Percentiles rank a stretch among this genome's conserved stretches.
These are phyloP conservation scores for Fusarium virguliforme DNA, from an alignment of 2,329 filamentous ascomycete genomes.

Conservation along the genomic window DNA sequence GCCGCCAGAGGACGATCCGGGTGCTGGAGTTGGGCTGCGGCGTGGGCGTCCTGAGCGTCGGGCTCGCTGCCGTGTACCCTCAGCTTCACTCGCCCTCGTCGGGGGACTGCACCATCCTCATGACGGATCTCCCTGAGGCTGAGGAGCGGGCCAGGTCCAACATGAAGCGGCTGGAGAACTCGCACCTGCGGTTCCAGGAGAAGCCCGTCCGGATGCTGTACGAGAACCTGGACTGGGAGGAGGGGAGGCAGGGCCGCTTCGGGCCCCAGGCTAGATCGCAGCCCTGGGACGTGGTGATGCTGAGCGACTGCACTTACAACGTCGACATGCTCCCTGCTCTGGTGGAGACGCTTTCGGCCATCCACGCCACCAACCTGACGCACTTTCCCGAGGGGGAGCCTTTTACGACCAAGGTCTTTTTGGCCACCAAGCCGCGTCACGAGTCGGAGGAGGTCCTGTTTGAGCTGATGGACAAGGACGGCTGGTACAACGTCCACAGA, in stretches of 20 bases:
- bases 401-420: conserved; percentile 62
- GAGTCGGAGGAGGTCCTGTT: conserved; percentile 68
- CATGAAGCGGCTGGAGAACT: conserved; percentile 56
- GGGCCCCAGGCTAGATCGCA: conserved; percentile 58
- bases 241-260: conserved; percentile 64
- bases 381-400: conserved; percentile 38
- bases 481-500: conserved; percentile 63
- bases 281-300: conserved; percentile 68
- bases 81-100: conserved; percentile 34
- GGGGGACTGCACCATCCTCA: conserved; percentile 58
- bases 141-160: conserved; percentile 66
- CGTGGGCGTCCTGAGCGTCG: conserved; percentile 70
- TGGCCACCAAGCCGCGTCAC: conserved; percentile 72
- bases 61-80: conserved; percentile 60
- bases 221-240: conserved; percentile 72
- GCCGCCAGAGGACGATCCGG: conserved; percentile 53
- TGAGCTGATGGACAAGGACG: conserved; percentile 61
- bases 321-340: conserved; percentile 69
- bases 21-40: conserved; percentile 72
- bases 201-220: conserved; percentile 59
- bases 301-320: conserved; percentile 76
- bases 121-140: conserved; percentile 72
- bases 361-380: conserved; percentile 60
- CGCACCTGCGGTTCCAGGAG: conserved; percentile 36
- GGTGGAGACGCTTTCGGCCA: conserved; percentile 67